Evolutionary conservation across 2,329 filamentous ascomycete species (phyloP), one percentile per base, ranked within the genome.

Genomic region (Penicillium sp.): DNA sequence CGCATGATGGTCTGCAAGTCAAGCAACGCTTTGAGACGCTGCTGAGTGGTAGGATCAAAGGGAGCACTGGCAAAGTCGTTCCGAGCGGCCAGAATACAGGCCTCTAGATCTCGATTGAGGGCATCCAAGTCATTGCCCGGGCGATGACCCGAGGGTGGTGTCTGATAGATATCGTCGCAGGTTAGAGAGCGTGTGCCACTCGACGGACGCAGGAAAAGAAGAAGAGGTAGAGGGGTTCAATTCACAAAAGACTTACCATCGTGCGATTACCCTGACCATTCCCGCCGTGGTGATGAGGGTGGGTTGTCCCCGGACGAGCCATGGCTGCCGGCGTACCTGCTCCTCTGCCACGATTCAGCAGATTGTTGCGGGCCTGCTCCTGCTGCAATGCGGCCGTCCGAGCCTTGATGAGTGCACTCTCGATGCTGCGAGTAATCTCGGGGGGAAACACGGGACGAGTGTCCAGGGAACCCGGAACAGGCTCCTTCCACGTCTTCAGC

Each of bases 401-500:
- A 45, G 87, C 89, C 69, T 93, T 95, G 68, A 93, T 88, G 50
- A 98, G 76, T 43, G 91, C 90, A 69, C 89, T 95, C 69, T 98
- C 93, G 58, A 98, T 97, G 38, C 88, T 88, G 45, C 86, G 82
- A 38, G 91, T 94, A 49, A 90, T 82, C 48, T 97, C 90, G 35
- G 83, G 79, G 27, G 89, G 82, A 65, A 98, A 98, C 44, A 98
- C 91, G 6, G 93, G 90, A 53, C 88, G 82, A n/a, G 85, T 85
- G 62, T 95, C 91, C 66, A 95, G 82, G 11, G 93, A 95, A 42
- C 91, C 93, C 1, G 91, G 90, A 11, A 97, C 90, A 2, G 93
- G 88, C 62, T 95, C 88, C 70, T 96, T 97, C 93, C 93, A 98
- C 1, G 93, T 98, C 70, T 88, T 90, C 59, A 98, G 77, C 85